A percentile compares a stretch with the other conserved stretches of the same genome.
Conservation (phyloP, 2,329 filamentous ascomycete species). For the Chalaropsis thielavioides region DNA sequence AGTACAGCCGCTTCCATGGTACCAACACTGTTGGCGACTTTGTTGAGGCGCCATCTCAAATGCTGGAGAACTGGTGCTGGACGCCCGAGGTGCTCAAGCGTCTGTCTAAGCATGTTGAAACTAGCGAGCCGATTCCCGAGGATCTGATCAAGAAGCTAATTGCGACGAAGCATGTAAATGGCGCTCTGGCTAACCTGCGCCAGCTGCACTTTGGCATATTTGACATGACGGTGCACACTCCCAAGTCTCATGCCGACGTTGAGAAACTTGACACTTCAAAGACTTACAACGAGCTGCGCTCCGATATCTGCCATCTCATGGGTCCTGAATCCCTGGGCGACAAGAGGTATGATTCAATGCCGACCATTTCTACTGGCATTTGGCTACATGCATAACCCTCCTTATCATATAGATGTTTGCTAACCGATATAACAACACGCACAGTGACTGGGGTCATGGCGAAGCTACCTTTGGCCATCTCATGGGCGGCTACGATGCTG, state of each 20-base stretch:
- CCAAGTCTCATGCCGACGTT: slow-evolving; percentile 52
- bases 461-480: slow-evolving; percentile 71
- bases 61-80: slow-evolving; percentile 69
- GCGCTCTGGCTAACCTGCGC: slow-evolving; percentile 60
- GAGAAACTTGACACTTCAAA: slow-evolving; percentile 49
- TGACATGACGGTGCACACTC: slow-evolving; percentile 68
- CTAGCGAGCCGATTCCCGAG: slow-evolving; percentile 55
- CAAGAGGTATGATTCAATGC: slow-evolving; percentile 31
- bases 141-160: slow-evolving; percentile 61
- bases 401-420: background rate
- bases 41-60: slow-evolving; percentile 56
- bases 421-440: background rate
- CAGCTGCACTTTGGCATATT: slow-evolving; percentile 73
- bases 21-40: slow-evolving; percentile 54
- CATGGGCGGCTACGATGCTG: slow-evolving; percentile 72
- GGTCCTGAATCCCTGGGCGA: slow-evolving; percentile 54
- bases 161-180: slow-evolving; percentile 67
- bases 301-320: slow-evolving; percentile 57
- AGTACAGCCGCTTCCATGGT: slow-evolving; percentile 52
- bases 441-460: slow-evolving; percentile 56
- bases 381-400: too few relatives aligned
- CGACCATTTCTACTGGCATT: background rate
- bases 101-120: slow-evolving; percentile 60
- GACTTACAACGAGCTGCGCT: slow-evolving; percentile 58
- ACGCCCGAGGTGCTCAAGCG: slow-evolving; percentile 47